Conservation (phyloP, 2,329 filamentous ascomycete species). For the Ophiostoma tasmaniense region DNA sequence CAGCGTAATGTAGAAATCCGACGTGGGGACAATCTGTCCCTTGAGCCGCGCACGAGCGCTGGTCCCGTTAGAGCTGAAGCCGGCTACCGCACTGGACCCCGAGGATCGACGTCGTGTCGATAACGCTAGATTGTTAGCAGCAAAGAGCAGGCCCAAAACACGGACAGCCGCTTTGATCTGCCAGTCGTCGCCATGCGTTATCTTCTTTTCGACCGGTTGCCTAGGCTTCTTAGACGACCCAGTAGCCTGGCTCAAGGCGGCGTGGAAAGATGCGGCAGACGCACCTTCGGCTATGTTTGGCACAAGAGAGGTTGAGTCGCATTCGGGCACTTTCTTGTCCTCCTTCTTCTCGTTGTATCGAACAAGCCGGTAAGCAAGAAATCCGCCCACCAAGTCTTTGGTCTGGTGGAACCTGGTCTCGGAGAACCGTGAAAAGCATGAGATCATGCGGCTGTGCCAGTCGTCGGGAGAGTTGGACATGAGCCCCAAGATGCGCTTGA, state of each 20-base stretch:
- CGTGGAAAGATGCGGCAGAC: conserved; percentile 63
- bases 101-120: conserved; percentile 22
- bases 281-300: conserved; percentile 62
- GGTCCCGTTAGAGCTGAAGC: conserved; percentile 27
- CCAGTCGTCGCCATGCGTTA: conserved; percentile 76
- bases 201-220: conserved; percentile 42
- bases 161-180: conserved; percentile 74
- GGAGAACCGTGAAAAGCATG: conserved; percentile 68
- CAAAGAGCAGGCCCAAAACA: conserved; percentile 72
- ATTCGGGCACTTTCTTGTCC: conserved; percentile 40
- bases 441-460: conserved; percentile 67
- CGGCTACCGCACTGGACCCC: neutral
- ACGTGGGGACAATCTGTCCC: conserved; percentile 66
- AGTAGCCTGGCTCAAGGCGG: conserved; percentile 55
- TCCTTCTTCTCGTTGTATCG: conserved; percentile 61
- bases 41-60: conserved; percentile 37
- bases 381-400: conserved; percentile 70
- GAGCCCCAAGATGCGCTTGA: conserved; percentile 76
- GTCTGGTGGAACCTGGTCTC: conserved; percentile 57
- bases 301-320: conserved; percentile 59
- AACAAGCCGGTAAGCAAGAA: conserved; percentile 71
- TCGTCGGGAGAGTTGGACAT: conserved; percentile 65
- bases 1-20: conserved; percentile 79
- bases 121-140: conserved; percentile 51
- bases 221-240: conserved; percentile 43